Base-by-base conservation (phyloP, 805 yeast species). In the Cyberlindnera bimundalis region DNA sequence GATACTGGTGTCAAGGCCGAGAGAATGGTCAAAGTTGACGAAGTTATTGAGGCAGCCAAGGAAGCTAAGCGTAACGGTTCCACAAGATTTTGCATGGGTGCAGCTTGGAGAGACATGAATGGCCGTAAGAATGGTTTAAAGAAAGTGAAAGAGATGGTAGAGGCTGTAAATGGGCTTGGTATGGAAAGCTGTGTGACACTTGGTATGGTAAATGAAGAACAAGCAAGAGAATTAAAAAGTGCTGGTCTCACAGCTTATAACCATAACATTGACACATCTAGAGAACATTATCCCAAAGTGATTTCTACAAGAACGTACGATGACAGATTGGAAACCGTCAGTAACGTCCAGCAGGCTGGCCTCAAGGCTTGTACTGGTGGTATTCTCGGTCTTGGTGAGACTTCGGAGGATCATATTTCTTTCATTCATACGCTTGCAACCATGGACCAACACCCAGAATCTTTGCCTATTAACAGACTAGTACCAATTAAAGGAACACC, bases 91-190 rank as follows among this genome's bases (percentile, higher is more conserved):
- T 84, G 93, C 57, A 75, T 84, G 79, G 93, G 93, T 34, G 87
- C 91, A 10, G 93, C 93, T 2, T 85, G 91, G 93, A 72, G 93
- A 58, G 91, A 83, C 46, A 84, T 84, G 93, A 66, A 67, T 35
- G 91, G 93, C 14, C 67, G 93, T 35, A 84, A 81, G 59, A 72
- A 78, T 14, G 87, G 83, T 1, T 56, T 84, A 46, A 74, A 71
- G 43, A 74, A 67, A 46, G 81, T 84, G 42, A 65, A 76, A 19
- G 74, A 76, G 37, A 84, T 84, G 90, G 79, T 84, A 25, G 58
- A 65, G 21, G 72, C 66, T 41, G 80, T 84, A 36, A 78, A 81
- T 52, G 79, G 74, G 18, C 59, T 84, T 59, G 79, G 81, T 0
- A 66, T 85, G 77, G 93, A 85, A 58, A 76, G 82, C 12, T 84